Percentiles rank a stretch among this genome's conserved stretches.
These are phyloP conservation scores for Plasmodium inui DNA, from an alignment of 169 alveolate genomes.

Conservation along the genomic window DNA sequence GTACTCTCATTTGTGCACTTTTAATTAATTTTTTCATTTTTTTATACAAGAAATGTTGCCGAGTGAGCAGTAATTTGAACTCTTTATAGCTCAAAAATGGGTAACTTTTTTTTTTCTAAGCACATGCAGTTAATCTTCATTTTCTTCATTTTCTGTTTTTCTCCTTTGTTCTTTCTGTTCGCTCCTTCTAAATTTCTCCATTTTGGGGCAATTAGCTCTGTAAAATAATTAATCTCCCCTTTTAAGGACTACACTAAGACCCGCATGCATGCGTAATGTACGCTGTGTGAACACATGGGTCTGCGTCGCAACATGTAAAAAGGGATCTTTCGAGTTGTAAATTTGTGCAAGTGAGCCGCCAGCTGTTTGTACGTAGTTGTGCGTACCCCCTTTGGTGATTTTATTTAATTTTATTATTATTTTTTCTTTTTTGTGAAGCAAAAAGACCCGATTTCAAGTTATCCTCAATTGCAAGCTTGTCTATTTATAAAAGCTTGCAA, in stretches of 20 bases:
- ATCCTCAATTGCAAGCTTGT: neutral
- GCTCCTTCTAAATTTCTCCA: neutral
- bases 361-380: neutral
- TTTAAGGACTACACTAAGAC: neutral
- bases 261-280: neutral
- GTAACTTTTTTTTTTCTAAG: neutral
- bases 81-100: conserved; percentile 14
- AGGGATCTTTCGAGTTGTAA: neutral
- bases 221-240: neutral
- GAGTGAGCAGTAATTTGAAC: neutral
- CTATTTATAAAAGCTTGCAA: neutral
- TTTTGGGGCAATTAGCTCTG: conserved; percentile 9
- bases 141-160: neutral
- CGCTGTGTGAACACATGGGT: neutral
- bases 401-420: neutral
- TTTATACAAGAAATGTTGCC: neutral
- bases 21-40: conserved; percentile 13
- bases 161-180: neutral
- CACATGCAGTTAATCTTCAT: neutral
- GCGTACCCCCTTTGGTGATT: neutral
- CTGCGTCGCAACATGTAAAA: neutral
- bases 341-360: neutral
- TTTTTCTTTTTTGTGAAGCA: neutral
- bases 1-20: neutral
- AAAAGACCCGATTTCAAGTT: neutral